Base-by-base conservation (phyloP, 768 basidiomycete species). In the Boletus rufocinnamomeus region DNA sequence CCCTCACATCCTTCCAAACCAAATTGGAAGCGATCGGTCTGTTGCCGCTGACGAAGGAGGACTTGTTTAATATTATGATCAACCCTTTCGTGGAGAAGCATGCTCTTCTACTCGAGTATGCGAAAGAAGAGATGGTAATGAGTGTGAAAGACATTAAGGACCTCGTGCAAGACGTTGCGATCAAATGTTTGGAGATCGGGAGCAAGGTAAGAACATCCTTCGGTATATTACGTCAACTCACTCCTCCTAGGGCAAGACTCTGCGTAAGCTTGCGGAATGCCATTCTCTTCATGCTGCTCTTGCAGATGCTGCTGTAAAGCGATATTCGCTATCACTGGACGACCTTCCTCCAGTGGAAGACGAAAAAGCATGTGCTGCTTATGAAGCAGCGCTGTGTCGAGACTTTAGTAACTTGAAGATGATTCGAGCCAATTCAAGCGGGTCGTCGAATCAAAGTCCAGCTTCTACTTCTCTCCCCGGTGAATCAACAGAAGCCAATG, bases 11-110 rank as follows among this genome's bases (percentile, higher is more conserved):
- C 1, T 72, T 83, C 54, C 77, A 77, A 51, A 69, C 74, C 43
- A 84, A 83, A 62, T 74, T 91, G 50, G 84, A 88, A 52, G 68
- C 75, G 16, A 72, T 88, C 32, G 78, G 78, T 28, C 70, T 92
- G 25, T 73, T 74, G 1, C 87, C 86, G 11, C 55, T 91, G 51
- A 83, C 81, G 44, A 75, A 73, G 59, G 75, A 78, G 55, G 89
- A 91, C 72, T 75, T 87, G 40, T 76, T 80, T 51, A 82, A 85
- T 66, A 74, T 91, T 47, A 78, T 91, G 54, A 68, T 83, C 52
- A 89, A 84, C 68, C 86, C 88, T 28, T 91, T 89, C 66, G 80
- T 88, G 44, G 88, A 89, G 64, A 79, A 81, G 54, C 81, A 79
- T 65, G 63, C 73, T 48, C 69, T 77, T 44, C 69, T 87, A 21